These are phyloP conservation scores for Gossypium stocksii DNA, from an alignment of 345 rosid species.

Conservation along the genomic window DNA sequence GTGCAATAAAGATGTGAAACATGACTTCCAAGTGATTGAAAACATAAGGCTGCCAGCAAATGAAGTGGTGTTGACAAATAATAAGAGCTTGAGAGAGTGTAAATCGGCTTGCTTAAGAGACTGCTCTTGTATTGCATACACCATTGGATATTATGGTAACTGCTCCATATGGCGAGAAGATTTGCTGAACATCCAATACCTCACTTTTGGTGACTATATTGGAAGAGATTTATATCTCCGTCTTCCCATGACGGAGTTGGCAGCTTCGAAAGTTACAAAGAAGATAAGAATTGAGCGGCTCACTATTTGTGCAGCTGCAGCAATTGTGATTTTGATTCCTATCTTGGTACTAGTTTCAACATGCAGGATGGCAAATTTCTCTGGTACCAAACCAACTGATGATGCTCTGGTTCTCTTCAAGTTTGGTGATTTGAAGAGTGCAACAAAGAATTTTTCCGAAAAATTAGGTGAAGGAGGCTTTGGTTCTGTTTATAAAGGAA, in stretches of 20 bases:
- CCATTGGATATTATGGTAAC: constrained; percentile 13
- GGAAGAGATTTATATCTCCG: neutral
- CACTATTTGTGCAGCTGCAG: neutral
- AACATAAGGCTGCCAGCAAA: constrained; percentile 24
- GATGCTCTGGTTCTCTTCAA: constrained; percentile 1
- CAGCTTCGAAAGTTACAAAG: neutral
- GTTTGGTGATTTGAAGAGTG: neutral
- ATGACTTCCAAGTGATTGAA: neutral
- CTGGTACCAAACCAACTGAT: neutral
- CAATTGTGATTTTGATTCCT: neutral
- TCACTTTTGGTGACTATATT: neutral
- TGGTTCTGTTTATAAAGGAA: constrained; percentile 55
- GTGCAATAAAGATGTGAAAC: constrained; percentile 21
- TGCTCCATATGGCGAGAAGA: constrained; percentile 5
- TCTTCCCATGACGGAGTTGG: neutral
- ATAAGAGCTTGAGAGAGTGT: constrained; percentile 28
- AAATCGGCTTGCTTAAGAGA: constrained; percentile 31
- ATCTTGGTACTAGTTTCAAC: neutral
- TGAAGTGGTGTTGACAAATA: neutral
- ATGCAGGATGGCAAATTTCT: neutral
- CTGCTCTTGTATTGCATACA: constrained; percentile 46
- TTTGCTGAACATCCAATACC: constrained; percentile 6
- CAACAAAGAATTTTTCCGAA: constrained; percentile 47
- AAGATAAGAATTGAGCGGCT: neutral
- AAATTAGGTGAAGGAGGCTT: constrained; percentile 60